Base-by-base conservation (phyloP, 2,329 filamentous ascomycete genomes). In the Trichoderma gracile region DNA sequence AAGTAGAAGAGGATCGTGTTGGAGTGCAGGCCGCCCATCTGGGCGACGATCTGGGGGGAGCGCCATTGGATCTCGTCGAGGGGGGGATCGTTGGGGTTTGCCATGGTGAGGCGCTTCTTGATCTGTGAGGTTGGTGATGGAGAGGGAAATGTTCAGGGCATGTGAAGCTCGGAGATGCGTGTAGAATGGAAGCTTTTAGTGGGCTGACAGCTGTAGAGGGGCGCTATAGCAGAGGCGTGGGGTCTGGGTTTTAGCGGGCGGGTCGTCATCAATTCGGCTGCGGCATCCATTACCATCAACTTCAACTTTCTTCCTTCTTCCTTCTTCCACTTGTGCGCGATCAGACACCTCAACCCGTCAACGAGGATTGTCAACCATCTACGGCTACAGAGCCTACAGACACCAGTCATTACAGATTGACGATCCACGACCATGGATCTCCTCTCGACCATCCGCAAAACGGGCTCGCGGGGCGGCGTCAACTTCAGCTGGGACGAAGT, bases 401-500 rank as follows among this genome's bases (percentile, higher is more conserved):
- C 15, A 21, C 7, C 25, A 0, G 12, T 15, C 21, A 7, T 30
- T 43, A 17, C 3, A 30, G 5, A 6, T 38, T n/a, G 14, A 53
- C 40, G 27, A 14, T 8, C n/a, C 25, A 10, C 27, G 56, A 63
- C 66, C 64, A 97, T 99, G 95, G 95, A 99, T 84, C 86, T 99
- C 63, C 87, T 98, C 62, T 91, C 93, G 66, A 92, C 91, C 47
- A 90, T 99, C 67, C 92, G 93, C 73, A 98, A 99, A 79, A 80
- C 83, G 19, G 94, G 96, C 76, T 95, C 92, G 71, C 89, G 95
- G 69, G 95, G 95, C 73, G 95, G 95, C 74, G 90, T 90, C 77
- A 93, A 97, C 77, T 99, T 99, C 81, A 93, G 89, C 79, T 98
- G 95, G 95, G 91, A 94, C 69, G 93, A 97, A 70, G 94, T 99